Base-by-base conservation (phyloP, 2,329 filamentous ascomycete species). In the Verticillium klebahnii region DNA sequence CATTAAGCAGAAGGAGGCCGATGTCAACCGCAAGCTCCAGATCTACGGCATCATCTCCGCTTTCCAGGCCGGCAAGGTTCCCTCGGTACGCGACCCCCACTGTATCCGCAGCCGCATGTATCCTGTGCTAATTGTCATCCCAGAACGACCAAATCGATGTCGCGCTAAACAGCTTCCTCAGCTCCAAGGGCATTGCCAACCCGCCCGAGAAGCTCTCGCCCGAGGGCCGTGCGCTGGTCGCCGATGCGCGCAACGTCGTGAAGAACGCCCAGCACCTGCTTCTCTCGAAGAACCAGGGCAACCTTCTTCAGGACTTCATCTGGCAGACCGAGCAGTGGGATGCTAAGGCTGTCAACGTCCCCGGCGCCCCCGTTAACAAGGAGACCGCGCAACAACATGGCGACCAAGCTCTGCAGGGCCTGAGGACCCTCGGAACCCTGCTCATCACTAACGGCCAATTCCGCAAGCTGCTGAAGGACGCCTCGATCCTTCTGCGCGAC, bases 381-480 rank as follows among this genome's bases (percentile, higher is more conserved):
- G 88, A 91, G 1, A 84, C 85, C 2, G 91, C 91, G 31, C 87
- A 90, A 77, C 89, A 94, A 72, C 92, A 99, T 73, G 92, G 89
- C 50, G 87, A 95, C 66, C 84, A 94, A 73, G 92, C 90, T 1
- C 80, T 96, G 9, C 87, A 97, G 66, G 95, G 94, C 31, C 78
- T 99, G 55, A 89, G 92, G 68, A 97, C 92, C 3, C 82, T 99
- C 1, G 95, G 94, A 59, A 93, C 90, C 19, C 82, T 99, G 62
- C 80, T 98, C 69, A 90, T 98, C 71, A 96, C 93, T 69, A 99
- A 99, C 70, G 95, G 95, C 67, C 93, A 98, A 74, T 97, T 96
- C 82, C 86, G 93, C 68, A 97, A 97, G 80, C 86, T 97, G 6
- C 58, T 97, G 67, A 90, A 85, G 64, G 95, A 99, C 80, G 89